A percentile compares a stretch with the other conserved stretches of the same genome.
Conservation (phyloP, 2,329 filamentous ascomycete genomes). For the Lachnellula willkommii region DNA sequence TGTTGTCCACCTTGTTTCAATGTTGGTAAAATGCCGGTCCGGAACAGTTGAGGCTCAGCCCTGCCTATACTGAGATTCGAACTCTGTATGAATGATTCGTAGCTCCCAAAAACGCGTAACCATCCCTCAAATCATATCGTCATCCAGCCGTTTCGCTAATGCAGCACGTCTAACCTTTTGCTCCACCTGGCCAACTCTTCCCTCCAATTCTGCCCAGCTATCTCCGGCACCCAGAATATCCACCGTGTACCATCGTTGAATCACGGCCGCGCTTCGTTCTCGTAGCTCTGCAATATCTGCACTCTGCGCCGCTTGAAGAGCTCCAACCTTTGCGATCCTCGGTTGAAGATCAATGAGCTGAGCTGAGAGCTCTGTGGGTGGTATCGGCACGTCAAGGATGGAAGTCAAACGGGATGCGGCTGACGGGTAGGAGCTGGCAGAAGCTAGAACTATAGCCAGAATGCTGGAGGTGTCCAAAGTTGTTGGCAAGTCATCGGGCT, state of each 20-base stretch:
- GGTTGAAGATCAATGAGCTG: conserved; percentile 31
- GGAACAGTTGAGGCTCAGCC: background rate
- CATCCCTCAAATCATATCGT: background rate
- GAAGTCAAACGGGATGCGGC: conserved; percentile 32
- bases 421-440: conserved; percentile 30
- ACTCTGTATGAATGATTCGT: background rate
- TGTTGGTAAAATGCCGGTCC: background rate
- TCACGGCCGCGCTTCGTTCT: conserved; percentile 26
- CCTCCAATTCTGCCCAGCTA: conserved; percentile 31
- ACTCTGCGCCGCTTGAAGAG: conserved; percentile 28
- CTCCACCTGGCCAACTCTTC: conserved; percentile 27
- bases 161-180: conserved; percentile 22
- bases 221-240: conserved; percentile 29
- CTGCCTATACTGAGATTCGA: background rate
- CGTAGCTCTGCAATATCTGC: conserved; percentile 27
- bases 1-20: background rate
- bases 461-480: conserved; percentile 25
- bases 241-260: conserved; percentile 30
- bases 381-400: conserved; percentile 29
- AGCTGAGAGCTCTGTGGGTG: conserved; percentile 26
- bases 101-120: background rate
- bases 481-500: conserved; percentile 23
- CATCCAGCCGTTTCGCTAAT: conserved; percentile 8
- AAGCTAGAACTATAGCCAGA: conserved; percentile 29
- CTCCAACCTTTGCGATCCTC: conserved; percentile 28